These are phyloP conservation scores for Arthrobotrys musiformis DNA, from an alignment of 2,329 filamentous ascomycete genomes.

Conservation along the genomic window DNA sequence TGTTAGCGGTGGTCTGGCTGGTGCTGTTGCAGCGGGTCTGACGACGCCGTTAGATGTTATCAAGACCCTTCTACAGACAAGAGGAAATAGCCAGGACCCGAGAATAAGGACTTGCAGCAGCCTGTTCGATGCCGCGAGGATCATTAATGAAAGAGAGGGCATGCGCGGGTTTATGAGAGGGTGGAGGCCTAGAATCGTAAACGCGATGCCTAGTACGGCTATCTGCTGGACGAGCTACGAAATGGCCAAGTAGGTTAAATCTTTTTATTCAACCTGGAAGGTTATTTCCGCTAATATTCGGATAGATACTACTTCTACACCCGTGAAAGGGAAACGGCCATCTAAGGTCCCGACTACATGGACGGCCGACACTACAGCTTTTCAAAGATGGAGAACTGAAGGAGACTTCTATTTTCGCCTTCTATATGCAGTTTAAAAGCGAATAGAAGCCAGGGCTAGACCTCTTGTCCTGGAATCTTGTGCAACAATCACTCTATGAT, in stretches of 20 bases:
- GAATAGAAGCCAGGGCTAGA: background rate
- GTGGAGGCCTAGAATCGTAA: conserved; percentile 87
- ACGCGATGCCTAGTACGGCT: conserved; percentile 98
- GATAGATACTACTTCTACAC: conserved; percentile 37
- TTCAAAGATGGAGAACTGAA: background rate
- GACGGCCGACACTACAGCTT: background rate
- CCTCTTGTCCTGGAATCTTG: background rate
- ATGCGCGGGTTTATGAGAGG: conserved; percentile 91
- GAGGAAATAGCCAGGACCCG: conserved; percentile 81
- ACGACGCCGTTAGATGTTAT: conserved; percentile 98
- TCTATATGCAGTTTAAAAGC: background rate
- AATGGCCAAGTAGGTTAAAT: conserved; percentile 59
- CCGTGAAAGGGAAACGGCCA: background rate
- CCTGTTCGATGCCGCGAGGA: conserved; percentile 78
- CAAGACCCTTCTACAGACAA: conserved; percentile 95
- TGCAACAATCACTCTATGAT: background rate
- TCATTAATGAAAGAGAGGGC: conserved; percentile 86
- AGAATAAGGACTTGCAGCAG: conserved; percentile 86
- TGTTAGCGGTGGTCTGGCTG: conserved; percentile 87
- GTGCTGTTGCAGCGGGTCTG: conserved; percentile 89
- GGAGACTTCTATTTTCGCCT: background rate
- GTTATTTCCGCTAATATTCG: background rate
- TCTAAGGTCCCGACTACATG: background rate
- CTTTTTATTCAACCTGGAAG: background rate
- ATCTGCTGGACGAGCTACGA: conserved; percentile 77